These are phyloP conservation scores for Trypanosoma conorhini DNA, from an alignment of 208 protist species.

Conservation along the genomic window DNA sequence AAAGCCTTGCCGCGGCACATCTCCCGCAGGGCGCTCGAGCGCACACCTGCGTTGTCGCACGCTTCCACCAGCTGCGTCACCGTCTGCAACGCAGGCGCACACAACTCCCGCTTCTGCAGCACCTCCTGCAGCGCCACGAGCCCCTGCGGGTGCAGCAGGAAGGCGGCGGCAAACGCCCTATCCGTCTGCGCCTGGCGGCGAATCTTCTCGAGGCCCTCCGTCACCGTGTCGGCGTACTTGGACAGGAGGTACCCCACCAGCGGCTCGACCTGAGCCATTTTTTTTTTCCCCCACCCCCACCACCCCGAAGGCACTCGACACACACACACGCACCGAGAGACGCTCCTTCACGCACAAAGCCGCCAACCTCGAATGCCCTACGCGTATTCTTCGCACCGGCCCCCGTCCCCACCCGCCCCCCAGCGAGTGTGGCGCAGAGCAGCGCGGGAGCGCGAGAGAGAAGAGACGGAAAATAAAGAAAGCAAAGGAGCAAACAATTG, in stretches of 20 bases:
- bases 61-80: constrained; percentile 47
- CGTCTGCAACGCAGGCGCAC: constrained; percentile 42
- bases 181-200: constrained; percentile 34
- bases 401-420: too few species aligned
- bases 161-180: constrained; percentile 44
- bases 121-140: constrained; percentile 58
- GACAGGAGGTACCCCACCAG: constrained; percentile 83
- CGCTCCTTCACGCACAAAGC: too few species aligned
- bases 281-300: not conserved
- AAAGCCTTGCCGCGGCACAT: constrained; percentile 67
- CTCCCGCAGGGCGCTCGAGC: constrained; percentile 52
- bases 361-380: not conserved
- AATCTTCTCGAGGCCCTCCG: constrained; percentile 83
- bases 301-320: not conserved
- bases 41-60: constrained; percentile 30
- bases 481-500: constrained; percentile 5
- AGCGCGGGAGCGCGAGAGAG: not conserved
- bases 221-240: constrained; percentile 76
- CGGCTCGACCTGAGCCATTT: constrained; percentile 80
- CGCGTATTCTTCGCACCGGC: not conserved
- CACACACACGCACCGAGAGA: not conserved
- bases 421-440: not conserved
- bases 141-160: constrained; percentile 63
- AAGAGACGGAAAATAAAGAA: constrained; percentile 11
- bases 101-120: constrained; percentile 37